Evolutionary conservation across 129 eudicot species (phyloP).

Genomic region (Gnaphalium uliginosum): DNA sequence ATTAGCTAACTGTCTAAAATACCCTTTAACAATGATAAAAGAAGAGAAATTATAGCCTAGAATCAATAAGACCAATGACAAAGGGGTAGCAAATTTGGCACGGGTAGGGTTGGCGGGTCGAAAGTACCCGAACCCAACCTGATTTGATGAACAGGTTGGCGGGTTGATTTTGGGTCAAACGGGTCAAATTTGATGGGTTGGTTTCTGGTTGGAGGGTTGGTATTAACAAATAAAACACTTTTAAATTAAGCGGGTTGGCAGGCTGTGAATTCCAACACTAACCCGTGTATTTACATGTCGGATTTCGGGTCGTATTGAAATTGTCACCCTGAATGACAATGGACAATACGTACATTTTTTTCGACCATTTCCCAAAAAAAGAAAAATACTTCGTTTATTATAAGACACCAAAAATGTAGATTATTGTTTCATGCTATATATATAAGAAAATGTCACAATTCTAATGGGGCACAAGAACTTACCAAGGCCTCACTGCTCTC

Average conservation of each 20-base stretch:
- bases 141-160: background rate
- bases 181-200: background rate
- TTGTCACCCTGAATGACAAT: background rate
- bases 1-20: slow-evolving; percentile 10
- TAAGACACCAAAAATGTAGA: background rate
- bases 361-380: background rate
- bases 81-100: background rate
- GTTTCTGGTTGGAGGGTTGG: background rate
- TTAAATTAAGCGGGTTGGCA: background rate
- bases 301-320: no score
- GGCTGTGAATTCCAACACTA: no score
- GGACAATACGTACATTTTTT: background rate
- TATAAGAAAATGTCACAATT: background rate
- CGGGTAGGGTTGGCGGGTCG: background rate
- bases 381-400: background rate
- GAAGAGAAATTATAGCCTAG: background rate
- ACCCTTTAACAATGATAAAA: background rate
- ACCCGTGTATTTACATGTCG: no score
- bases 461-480: slow-evolving; percentile 23
- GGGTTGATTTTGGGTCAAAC: background rate
- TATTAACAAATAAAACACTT: background rate
- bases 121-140: background rate
- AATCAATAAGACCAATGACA: background rate
- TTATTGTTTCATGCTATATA: background rate
- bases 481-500: slow-evolving; percentile 81